Base-by-base conservation (phyloP, 352 stramenopile genomes). In the Phytopythium sindhum region DNA sequence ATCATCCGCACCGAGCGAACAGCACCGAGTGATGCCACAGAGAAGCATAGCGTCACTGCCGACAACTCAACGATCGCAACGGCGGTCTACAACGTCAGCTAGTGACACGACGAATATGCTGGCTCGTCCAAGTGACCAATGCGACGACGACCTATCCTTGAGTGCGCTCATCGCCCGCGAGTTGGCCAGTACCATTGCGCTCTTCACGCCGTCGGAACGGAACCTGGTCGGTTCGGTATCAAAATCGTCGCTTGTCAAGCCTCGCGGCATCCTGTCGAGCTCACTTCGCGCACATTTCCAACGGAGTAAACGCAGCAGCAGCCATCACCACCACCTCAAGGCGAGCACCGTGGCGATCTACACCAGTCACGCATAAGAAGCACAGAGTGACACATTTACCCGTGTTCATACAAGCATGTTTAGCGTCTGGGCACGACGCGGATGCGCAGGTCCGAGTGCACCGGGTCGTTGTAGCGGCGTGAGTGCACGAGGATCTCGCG, bases 361-460 rank as follows among this genome's bases (percentile, higher is more conserved):
- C 37, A 51, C 35, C 6, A 60, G 14, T 7, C 52, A 58, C 29
- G 12, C 31, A 0, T 58, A 47, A 45, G 17, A 23, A 12, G 4
- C 45, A 29, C 24, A 23, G 41, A 4, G 41, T 48, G n/a, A 53
- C 23, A 28, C 15, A 31, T 31, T 31, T n/a, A n/a, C 51, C 21
- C 28, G 28, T 39, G 15, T 42, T 42, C 21, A 24, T 57, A 29
- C 26, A 45, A n/a, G 29, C 10, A 54, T 44, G 2, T 14, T 48
- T 53, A 65, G 37, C 57, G 53, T 37, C 81, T 70, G 12, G 80
- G 74, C 23, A 80, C 64, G 23, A 88, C 72, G 42, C 84, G 81
- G 31, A 94, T 82, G 61, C 83, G 80, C 28, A 94, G 45, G 62
- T 94, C 85, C 23, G 79, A 86, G 64, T 89, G 81, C 48, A 75